Base-by-base conservation (phyloP, 2,329 filamentous ascomycete genomes). In the Hyphodiscus sp. region DNA sequence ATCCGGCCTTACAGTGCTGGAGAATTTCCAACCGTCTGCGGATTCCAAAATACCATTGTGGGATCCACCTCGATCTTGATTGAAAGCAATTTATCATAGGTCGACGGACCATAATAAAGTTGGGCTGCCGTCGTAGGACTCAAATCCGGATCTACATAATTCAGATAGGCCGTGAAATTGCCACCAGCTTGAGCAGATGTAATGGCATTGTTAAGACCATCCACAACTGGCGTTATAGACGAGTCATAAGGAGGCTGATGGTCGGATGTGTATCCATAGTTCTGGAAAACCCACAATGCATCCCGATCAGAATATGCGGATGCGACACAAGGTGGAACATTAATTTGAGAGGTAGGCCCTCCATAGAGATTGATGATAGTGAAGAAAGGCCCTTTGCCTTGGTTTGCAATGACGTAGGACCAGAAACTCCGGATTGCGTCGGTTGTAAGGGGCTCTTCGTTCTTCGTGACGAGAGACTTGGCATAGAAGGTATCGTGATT, bases 401-500 rank as follows among this genome's bases (percentile, higher is more conserved):
- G 19, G 16, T 53, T 51, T n/a, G 26, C 23, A 8, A 53, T 13
- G 13, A 52, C 18, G 15, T 45, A 59, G 0, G 18, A 41, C 23
- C 51, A 59, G 45, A 47, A 59, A 47, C 49, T 48, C 10, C 20
- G 20, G 1, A 54, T n/a, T 38, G 47, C 43, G 10, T 29, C 20
- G 3, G 26, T 9, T 11, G 52, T 53, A 20, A 58, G 43, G 11
- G 57, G 57, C 41, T 55, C 11, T 6, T 43, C 29, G 9, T 58
- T 50, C 23, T 52, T 50, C 7, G 52, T 53, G 10, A 58, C 49
- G n/a, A 58, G 42, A n/a, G 57, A 59, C 44, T 58, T 59, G 11
- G 48, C 53, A 20, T 59, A 59, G 23, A 59, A 58, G 7, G 53
- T 59, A 18, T 58, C 55, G 45, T 56, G 53, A 13, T 44, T 43